These are phyloP conservation scores for Lactarius tabidus DNA, from an alignment of 768 basidiomycete genomes.

Conservation along the genomic window DNA sequence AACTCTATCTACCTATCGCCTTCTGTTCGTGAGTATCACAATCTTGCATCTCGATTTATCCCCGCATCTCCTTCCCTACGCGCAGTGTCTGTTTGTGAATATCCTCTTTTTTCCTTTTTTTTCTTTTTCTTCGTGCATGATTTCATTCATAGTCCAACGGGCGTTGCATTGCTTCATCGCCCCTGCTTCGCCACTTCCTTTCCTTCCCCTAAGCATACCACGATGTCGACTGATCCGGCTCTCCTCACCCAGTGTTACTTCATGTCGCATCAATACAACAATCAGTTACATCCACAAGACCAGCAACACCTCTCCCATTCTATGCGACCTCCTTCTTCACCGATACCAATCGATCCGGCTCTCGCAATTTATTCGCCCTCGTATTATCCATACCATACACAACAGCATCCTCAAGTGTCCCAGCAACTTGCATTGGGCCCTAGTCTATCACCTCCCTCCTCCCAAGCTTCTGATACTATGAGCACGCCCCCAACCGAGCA, in stretches of 20 bases:
- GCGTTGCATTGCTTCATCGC: not conserved
- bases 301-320: constrained; percentile 34
- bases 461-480: constrained; percentile 72
- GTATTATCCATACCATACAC: constrained; percentile 55
- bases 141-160: not conserved
- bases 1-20: not conserved
- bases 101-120: not conserved
- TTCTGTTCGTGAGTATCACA: not conserved
- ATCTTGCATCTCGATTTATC: not conserved
- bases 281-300: constrained; percentile 39
- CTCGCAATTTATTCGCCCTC: constrained; percentile 59
- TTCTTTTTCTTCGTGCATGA: not conserved
- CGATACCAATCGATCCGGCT: constrained; percentile 67
- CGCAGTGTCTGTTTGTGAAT: not conserved
- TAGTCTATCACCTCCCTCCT: constrained; percentile 73
- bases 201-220: constrained; percentile 3
- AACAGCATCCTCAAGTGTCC: constrained; percentile 45
- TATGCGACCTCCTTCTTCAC: constrained; percentile 55
- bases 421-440: constrained; percentile 50
- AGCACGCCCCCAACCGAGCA: constrained; percentile 69
- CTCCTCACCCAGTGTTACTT: constrained; percentile 30
- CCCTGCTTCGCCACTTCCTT: not conserved
- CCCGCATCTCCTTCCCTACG: not conserved
- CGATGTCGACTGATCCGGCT: constrained; percentile 16
- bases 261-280: constrained; percentile 33